These are phyloP conservation scores for Fusarium protoensiforme DNA, from an alignment of 2,329 filamentous ascomycete species.

Conservation along the genomic window DNA sequence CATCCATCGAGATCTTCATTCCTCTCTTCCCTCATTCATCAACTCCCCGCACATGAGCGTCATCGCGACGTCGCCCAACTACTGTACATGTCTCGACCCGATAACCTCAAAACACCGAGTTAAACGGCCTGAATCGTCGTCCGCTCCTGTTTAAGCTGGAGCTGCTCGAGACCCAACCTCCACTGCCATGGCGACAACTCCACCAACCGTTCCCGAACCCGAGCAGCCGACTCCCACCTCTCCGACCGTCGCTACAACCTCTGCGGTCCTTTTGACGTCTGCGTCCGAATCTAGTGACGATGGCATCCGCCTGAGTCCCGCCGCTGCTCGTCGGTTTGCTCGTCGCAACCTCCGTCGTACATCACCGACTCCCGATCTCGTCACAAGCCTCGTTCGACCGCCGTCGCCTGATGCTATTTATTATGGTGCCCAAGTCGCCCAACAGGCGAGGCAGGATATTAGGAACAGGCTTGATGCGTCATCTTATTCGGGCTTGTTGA, in stretches of 20 bases:
- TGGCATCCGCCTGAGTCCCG: constrained; percentile 48
- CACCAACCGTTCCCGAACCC: constrained; percentile 22
- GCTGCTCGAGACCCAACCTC: constrained; percentile 3
- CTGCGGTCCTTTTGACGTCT: constrained; percentile 25
- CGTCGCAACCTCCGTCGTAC: constrained; percentile 49
- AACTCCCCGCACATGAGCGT: constrained; percentile 26
- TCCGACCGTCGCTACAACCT: constrained; percentile 4
- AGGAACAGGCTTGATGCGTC: constrained; percentile 22
- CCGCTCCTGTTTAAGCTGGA: constrained; percentile 7
- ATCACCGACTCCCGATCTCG: constrained; percentile 53
- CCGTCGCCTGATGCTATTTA: constrained; percentile 52
- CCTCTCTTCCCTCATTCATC: constrained; percentile 13
- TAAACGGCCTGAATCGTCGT: constrained; percentile 13
- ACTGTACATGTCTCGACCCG: constrained; percentile 23
- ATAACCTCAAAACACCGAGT: constrained; percentile 5
- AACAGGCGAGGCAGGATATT: constrained; percentile 34
- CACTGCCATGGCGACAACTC: constrained; percentile 35
- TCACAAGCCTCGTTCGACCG: constrained; percentile 53
- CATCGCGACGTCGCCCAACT: constrained; percentile 30
- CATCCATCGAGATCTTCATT: constrained; percentile 33
- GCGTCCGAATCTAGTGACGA: constrained; percentile 52
- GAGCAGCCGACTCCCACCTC: constrained; percentile 26
- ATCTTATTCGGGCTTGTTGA: constrained; percentile 25
- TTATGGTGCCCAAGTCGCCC: constrained; percentile 41
- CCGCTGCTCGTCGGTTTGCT: constrained; percentile 50